Evolutionary conservation across 805 yeast species (phyloP), one percentile per base, ranked within the genome.

Genomic region (Vanderwaltozyma tropicalis): DNA sequence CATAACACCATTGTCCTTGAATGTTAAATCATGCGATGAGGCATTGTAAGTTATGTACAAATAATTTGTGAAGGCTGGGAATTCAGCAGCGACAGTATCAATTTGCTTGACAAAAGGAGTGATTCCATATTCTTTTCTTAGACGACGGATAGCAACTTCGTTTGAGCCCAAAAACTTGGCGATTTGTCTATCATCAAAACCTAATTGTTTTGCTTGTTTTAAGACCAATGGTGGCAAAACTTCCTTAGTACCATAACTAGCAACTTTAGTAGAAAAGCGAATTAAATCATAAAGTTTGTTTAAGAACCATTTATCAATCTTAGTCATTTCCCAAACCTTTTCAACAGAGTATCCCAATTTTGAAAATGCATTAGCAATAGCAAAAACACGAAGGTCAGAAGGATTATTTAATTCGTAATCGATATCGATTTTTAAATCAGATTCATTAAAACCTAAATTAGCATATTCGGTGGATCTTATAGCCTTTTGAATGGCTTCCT

Each of bases 11-110:
- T 87, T 78, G 47, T 89, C 96, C 49, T 87, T 78, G 57, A 89
- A 92, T n/a, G 69, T 59, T 43, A 92, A 76, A 64, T 89, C 98
- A 49, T 82, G 80, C 26, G 81, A 66, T 49, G 83, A 87, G 34
- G 95, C 97, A 57, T 85, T 88, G 69, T 92, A 89, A 28, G 97
- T 92, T 64, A 85, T 75, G 70, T 92, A 89, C 63, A 89, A 70
- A 66, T 89, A 89, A 69, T 89, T 89, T 52, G 98, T 89, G 67
- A 62, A 73, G 34, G 96, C 96, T 37, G 98, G 98, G 76, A 89
- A 92, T 66, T 89, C 98, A 36, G 98, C 97, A 36, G 98, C 98
- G 49, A 89, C 95, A 21, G 98, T 89, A 69, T 89, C 98, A 55
- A 89, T 92, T 64, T 88, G 95, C 64, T 89, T 89, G 44, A 87